Conservation (phyloP, 2,329 filamentous ascomycete species). For the Diatrype stigma region DNA sequence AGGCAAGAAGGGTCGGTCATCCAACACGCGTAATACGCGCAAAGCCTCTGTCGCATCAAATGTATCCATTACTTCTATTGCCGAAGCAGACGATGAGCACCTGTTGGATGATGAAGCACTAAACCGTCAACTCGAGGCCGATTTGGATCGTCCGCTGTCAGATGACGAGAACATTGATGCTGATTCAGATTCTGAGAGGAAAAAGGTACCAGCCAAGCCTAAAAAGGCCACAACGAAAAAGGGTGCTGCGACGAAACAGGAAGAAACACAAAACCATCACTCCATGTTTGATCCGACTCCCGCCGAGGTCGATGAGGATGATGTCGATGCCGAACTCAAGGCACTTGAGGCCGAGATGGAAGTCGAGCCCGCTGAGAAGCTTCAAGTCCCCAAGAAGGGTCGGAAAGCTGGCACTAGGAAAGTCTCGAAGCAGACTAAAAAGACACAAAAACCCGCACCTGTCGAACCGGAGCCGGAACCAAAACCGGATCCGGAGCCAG, state of each 20-base stretch:
- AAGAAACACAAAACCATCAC: slow-evolving; percentile 33
- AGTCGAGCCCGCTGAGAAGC: slow-evolving; percentile 32
- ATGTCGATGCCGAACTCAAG: slow-evolving; percentile 47
- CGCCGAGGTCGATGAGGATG: slow-evolving; percentile 40
- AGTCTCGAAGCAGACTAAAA: slow-evolving; percentile 47
- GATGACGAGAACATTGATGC: slow-evolving; percentile 48
- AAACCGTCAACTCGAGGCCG: slow-evolving; percentile 61
- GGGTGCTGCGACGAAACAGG: slow-evolving; percentile 18
- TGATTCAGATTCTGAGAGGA: slow-evolving; percentile 43
- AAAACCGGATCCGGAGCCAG: slow-evolving; percentile 16
- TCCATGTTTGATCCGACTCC: slow-evolving; percentile 51
- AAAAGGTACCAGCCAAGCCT: slow-evolving; percentile 28
- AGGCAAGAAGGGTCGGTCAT: slow-evolving; percentile 42
- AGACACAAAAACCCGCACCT: slow-evolving; percentile 32
- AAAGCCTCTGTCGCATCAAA: slow-evolving; percentile 49
- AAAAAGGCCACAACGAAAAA: slow-evolving; percentile 26
- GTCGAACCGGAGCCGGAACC: slow-evolving; percentile 20
- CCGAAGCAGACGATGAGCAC: slow-evolving; percentile 31
- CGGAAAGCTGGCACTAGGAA: slow-evolving; percentile 48
- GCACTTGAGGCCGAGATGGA: slow-evolving; percentile 48
- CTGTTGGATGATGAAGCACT: slow-evolving; percentile 61
- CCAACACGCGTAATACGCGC: slow-evolving; percentile 36
- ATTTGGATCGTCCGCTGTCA: slow-evolving; percentile 53
- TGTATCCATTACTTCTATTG: slow-evolving; percentile 34
- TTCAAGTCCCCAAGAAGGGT: slow-evolving; percentile 50